Evolutionary conservation across 352 stramenopile species (phyloP).

Genomic region (Phytophthora lateralis): DNA sequence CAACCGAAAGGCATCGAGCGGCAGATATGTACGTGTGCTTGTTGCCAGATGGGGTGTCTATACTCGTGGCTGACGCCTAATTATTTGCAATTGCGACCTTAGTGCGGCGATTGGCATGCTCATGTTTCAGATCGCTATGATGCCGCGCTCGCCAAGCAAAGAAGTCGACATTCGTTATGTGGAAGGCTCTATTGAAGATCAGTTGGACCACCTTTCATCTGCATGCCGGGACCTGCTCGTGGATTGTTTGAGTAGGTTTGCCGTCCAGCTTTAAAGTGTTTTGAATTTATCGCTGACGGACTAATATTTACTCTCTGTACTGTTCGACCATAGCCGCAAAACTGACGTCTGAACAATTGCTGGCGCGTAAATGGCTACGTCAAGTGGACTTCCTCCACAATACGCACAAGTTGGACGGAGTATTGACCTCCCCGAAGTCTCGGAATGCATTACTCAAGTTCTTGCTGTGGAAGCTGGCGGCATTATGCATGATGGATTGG

Average conservation of each 20-base stretch:
- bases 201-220: conserved; percentile 48
- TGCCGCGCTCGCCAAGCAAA: conserved; percentile 32
- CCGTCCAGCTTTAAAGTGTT: not conserved
- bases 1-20: conserved; percentile 41
- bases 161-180: conserved; percentile 40
- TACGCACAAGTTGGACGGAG: conserved; percentile 36
- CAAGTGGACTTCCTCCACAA: conserved; percentile 61
- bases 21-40: conserved; percentile 49
- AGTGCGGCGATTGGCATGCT: conserved; percentile 63
- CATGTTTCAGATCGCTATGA: conserved; percentile 66
- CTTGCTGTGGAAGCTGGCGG: conserved; percentile 58
- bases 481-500: conserved; percentile 54
- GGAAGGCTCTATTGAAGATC: conserved; percentile 55
- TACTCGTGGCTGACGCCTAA: not conserved
- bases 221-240: conserved; percentile 51
- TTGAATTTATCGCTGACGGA: not conserved
- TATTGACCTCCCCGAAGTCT: conserved; percentile 10
- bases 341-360: conserved; percentile 43
- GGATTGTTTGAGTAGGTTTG: conserved; percentile 54
- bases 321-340: conserved; percentile 30
- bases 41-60: not conserved
- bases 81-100: not conserved
- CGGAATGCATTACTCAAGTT: conserved; percentile 37
- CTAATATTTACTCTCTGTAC: conserved; percentile 2
- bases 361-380: conserved; percentile 60